These are phyloP conservation scores for Deuterostichococcus epilithicus DNA, from an alignment of 139 green algal genomes.

Conservation along the genomic window DNA sequence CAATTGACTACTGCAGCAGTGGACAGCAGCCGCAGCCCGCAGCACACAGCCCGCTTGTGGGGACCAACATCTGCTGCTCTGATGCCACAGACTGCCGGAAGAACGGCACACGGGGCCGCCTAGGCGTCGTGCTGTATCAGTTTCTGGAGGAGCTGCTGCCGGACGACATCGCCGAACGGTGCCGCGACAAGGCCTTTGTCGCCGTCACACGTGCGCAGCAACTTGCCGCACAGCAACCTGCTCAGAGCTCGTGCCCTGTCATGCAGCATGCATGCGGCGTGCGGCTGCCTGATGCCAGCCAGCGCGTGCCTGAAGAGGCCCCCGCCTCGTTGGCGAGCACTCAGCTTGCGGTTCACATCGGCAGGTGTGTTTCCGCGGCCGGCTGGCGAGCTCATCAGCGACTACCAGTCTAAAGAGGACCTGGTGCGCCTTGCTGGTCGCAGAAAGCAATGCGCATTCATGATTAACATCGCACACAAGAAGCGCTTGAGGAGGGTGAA, in stretches of 20 bases:
- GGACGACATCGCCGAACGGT: constrained; percentile 46
- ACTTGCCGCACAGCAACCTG: no score
- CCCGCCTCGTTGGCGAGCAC: neutral
- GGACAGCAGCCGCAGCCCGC: no score
- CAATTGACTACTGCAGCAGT: no score
- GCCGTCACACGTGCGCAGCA: neutral
- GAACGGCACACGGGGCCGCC: constrained; percentile 51
- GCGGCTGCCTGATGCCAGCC: no score
- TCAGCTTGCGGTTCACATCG: neutral
- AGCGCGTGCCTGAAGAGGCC: no score
- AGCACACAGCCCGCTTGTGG: no score
- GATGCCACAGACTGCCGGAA: constrained; percentile 39
- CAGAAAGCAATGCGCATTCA: neutral
- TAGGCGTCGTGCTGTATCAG: constrained; percentile 26
- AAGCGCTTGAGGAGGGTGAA: no score
- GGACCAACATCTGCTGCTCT: no score
- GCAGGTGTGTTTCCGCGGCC: neutral
- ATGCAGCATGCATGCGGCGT: no score
- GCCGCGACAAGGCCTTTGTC: constrained; percentile 35
- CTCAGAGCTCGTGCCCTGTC: neutral
- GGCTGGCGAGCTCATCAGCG: constrained; percentile 37
- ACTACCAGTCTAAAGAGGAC: constrained; percentile 49
- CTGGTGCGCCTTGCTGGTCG: neutral
- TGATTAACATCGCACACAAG: no score
- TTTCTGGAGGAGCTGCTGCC: constrained; percentile 46